phyloP scores from a whole-genome alignment of 345 rosid genomes.

The Populus simonii region DNA sequence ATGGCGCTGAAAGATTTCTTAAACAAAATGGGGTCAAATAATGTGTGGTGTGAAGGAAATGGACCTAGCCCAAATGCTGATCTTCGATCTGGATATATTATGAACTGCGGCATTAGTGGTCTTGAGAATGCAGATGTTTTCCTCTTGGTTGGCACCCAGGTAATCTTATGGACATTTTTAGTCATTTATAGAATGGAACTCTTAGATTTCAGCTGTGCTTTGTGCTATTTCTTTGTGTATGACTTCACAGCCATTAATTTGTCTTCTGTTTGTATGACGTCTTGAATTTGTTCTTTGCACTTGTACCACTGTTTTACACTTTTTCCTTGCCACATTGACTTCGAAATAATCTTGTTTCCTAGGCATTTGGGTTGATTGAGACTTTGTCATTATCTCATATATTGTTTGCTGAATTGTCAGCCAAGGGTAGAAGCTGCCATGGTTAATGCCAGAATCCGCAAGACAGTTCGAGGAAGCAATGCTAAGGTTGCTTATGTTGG shows the following conservation, averaged over 20 bases:
- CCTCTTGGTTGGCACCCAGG: slow-evolving; percentile 97
- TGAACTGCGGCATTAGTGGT: slow-evolving; percentile 84
- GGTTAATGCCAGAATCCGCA: slow-evolving; percentile 92
- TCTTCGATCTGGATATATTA: slow-evolving; percentile 79
- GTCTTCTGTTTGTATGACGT: background rate
- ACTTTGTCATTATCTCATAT: slow-evolving; percentile 7
- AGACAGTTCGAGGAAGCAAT: slow-evolving; percentile 73
- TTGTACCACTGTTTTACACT: background rate
- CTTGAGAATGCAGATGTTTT: slow-evolving; percentile 92
- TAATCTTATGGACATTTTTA: slow-evolving; percentile 15
- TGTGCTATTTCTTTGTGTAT: background rate
- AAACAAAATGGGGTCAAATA: slow-evolving; percentile 92
- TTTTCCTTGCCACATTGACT: background rate
- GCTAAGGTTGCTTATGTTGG: slow-evolving; percentile 95
- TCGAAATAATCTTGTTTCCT: background rate
- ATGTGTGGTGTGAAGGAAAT: slow-evolving; percentile 93
- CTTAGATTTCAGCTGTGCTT: background rate
- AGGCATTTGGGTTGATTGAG: background rate
- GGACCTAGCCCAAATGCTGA: slow-evolving; percentile 77
- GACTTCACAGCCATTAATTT: background rate
- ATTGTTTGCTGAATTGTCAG: slow-evolving; percentile 44
- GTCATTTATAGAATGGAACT: background rate
- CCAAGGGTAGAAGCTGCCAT: slow-evolving; percentile 97
- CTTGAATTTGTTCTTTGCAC: background rate
- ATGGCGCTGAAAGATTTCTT: slow-evolving; percentile 91